These are phyloP conservation scores for Aspergillus luchuensis DNA, from an alignment of 2,329 filamentous ascomycete species.

Conservation along the genomic window DNA sequence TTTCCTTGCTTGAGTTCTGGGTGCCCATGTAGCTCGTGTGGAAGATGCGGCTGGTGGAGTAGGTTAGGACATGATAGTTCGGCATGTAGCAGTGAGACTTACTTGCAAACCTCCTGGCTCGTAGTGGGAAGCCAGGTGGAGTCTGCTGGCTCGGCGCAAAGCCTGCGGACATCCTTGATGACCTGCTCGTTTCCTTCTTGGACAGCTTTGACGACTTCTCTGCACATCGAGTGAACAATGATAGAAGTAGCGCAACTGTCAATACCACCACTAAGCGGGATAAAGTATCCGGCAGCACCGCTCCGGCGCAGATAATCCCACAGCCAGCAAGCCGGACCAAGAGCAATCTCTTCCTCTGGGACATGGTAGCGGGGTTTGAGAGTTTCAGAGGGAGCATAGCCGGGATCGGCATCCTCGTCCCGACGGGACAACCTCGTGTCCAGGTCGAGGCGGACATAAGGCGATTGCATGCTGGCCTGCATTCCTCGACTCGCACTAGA, in stretches of 20 bases:
- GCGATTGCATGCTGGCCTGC: slow-evolving; percentile 36
- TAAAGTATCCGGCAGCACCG: slow-evolving; percentile 41
- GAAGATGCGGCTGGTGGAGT: slow-evolving; percentile 51
- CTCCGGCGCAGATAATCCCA: slow-evolving; percentile 51
- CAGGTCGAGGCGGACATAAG: slow-evolving; percentile 41
- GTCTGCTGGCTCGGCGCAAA: slow-evolving; percentile 53
- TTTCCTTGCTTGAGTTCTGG: slow-evolving; percentile 66
- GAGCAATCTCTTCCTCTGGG: slow-evolving; percentile 68
- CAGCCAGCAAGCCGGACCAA: slow-evolving; percentile 66
- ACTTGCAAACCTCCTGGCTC: slow-evolving; percentile 61
- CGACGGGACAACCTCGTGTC: slow-evolving; percentile 38
- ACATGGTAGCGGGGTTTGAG: slow-evolving; percentile 57
- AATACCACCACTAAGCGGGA: slow-evolving; percentile 44
- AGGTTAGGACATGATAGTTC: not conserved
- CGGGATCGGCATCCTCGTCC: slow-evolving; percentile 47
- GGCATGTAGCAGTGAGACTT: slow-evolving; percentile 3
- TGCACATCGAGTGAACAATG: slow-evolving; percentile 46
- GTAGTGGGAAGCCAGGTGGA: slow-evolving; percentile 56
- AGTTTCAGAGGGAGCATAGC: slow-evolving; percentile 48
- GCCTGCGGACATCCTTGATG: slow-evolving; percentile 54
- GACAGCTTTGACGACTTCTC: slow-evolving; percentile 39
- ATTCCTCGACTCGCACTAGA: slow-evolving; percentile 33
- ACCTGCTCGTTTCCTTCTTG: slow-evolving; percentile 50
- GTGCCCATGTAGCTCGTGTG: slow-evolving; percentile 73
- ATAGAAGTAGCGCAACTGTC: slow-evolving; percentile 43